Conservation (phyloP, 2,329 filamentous ascomycete species). For the Venturia pyrina region DNA sequence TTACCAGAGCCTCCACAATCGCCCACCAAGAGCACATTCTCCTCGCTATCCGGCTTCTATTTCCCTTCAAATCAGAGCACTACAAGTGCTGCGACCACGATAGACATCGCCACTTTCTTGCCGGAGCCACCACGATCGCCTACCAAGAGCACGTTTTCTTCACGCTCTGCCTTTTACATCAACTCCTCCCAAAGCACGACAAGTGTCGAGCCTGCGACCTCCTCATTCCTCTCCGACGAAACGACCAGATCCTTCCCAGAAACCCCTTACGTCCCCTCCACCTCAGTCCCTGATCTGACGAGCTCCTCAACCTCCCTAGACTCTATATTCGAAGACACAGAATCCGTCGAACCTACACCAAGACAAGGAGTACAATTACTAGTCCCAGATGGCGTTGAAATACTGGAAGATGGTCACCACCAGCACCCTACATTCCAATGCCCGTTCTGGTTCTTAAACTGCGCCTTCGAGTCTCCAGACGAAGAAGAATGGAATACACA, state of each 20-base stretch:
- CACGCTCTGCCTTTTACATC: background rate
- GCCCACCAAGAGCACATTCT: background rate
- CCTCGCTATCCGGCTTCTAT: background rate
- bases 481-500: conserved; percentile 9
- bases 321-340: background rate
- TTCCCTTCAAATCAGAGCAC: background rate
- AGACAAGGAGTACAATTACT: conserved; percentile 1
- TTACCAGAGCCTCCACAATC: background rate
- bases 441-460: conserved; percentile 9
- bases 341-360: background rate
- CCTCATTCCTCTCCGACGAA: background rate
- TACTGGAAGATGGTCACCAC: background rate
- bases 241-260: background rate
- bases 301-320: background rate
- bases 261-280: background rate
- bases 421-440: background rate
- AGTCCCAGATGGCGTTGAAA: background rate
- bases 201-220: background rate
- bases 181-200: background rate
- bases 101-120: background rate
- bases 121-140: background rate
- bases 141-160: background rate
- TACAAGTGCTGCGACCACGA: background rate
- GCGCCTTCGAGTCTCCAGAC: background rate
- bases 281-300: background rate